Evolutionary conservation across 179 eudicot species (phyloP), one percentile per base, ranked within the genome.

Genomic region (Silene noctiflora): DNA sequence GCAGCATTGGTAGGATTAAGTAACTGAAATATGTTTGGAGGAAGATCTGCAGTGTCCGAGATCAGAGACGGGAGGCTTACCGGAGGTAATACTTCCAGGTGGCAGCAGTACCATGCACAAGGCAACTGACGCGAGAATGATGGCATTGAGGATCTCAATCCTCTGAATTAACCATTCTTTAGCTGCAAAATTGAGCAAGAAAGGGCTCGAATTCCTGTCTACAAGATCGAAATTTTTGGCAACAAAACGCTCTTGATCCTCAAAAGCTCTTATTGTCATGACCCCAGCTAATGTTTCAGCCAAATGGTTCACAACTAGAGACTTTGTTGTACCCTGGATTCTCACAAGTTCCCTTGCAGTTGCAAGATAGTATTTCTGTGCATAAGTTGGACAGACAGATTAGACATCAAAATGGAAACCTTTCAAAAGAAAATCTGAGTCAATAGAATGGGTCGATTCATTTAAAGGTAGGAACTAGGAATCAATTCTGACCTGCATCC

Each of bases 101-200:
- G 95, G 97, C 62, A 90, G 92, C 84, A 90, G 75, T 80, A 87
- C 90, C 89, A 91, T 87, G 84, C 92, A 88, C 61, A 90, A 86
- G 8, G 91, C 89, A 31, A 94, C 88, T 13, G 88, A 82, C 39
- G 92, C 77, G 5, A 90, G 86, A 79, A 87, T 86, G 39, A 77
- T 65, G 39, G 92, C 92, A 79, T 87, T 84, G 25, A 91, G 87
- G 10, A 72, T 86, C 79, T 91, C 97, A 35, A 91, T 83, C 74
- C 97, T 84, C 75, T 83, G 92, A 78, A 91, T 88, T 78, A 91
- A 60, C 97, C 95, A 90, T 81, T 91, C 92, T 60, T 80, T 90
- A 24, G 97, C 91, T 67, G 97, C 86, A 81, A 86, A 88, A 74
- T 81, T 89, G 80, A 90, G 91, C 79, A 90, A 90, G 70, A 76